Evolutionary conservation across 2,329 filamentous ascomycete species (phyloP).

Genomic region (Bipolaris cookei): DNA sequence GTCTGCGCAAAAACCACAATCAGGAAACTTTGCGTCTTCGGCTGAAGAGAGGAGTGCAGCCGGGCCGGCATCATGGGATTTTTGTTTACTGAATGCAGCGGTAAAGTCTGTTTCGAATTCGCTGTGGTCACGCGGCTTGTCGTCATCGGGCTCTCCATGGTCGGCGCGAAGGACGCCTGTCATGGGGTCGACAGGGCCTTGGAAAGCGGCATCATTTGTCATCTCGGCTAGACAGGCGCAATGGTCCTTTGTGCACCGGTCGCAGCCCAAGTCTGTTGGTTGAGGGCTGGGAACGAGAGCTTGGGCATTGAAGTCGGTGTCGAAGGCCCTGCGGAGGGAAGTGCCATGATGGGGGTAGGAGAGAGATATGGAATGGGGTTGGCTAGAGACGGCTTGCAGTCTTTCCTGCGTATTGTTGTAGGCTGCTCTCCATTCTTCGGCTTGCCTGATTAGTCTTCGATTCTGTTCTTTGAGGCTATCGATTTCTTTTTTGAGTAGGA

Average conservation of each 20-base stretch:
- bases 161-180: constrained; percentile 22
- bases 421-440: not conserved
- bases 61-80: constrained; percentile 13
- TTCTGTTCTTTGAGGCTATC: not conserved
- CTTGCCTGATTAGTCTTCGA: not conserved
- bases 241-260: constrained; percentile 39
- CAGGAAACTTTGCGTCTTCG: constrained; percentile 24
- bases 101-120: constrained; percentile 46
- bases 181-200: constrained; percentile 18
- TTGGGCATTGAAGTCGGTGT: not conserved
- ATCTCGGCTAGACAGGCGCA: constrained; percentile 45
- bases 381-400: constrained; percentile 2
- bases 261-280: constrained; percentile 30
- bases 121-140: constrained; percentile 7
- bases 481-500: not conserved
- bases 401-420: constrained; percentile 38
- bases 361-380: not conserved
- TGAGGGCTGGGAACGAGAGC: constrained; percentile 15
- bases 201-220: constrained; percentile 26
- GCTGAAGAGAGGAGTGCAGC: constrained; percentile 29
- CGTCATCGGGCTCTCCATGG: constrained; percentile 8
- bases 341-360: not conserved
- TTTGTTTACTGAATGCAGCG: constrained; percentile 21
- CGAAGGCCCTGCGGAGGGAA: constrained; percentile 1
- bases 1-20: constrained; percentile 44